These are phyloP conservation scores for Teratosphaeria destructans DNA, from an alignment of 2,329 filamentous ascomycete genomes.

Conservation along the genomic window DNA sequence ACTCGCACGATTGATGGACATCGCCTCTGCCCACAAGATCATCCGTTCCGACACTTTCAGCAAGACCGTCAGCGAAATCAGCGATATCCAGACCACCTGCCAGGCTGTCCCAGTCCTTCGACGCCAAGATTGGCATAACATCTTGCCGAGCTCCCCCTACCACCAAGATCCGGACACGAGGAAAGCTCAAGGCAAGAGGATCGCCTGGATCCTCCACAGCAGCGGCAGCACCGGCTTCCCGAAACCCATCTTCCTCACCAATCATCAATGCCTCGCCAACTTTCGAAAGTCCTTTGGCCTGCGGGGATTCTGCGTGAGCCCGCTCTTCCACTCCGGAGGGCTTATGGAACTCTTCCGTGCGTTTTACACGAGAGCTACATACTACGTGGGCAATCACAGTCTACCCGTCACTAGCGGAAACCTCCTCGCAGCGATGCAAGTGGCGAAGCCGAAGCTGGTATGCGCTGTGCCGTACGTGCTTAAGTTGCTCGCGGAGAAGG, in stretches of 20 bases:
- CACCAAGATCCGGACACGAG: not conserved
- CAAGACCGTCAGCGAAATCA: conserved; percentile 23
- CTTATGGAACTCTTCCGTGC: conserved; percentile 46
- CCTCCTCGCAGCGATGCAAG: conserved; percentile 18
- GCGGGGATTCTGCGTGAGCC: conserved; percentile 45
- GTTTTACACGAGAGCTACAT: conserved; percentile 40
- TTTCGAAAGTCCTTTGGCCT: conserved; percentile 37
- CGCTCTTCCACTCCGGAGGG: conserved; percentile 51
- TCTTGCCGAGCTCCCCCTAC: not conserved
- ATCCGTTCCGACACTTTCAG: conserved; percentile 16
- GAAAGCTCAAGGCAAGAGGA: conserved; percentile 21
- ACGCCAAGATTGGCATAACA: conserved; percentile 14
- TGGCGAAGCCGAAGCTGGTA: conserved; percentile 40
- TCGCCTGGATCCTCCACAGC: conserved; percentile 39
- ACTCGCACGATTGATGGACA: conserved; percentile 37
- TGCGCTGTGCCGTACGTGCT: conserved; percentile 52
- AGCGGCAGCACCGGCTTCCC: conserved; percentile 52
- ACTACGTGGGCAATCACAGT: conserved; percentile 45
- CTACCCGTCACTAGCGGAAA: conserved; percentile 42
- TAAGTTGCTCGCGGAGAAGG: conserved; percentile 51
- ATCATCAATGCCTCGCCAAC: conserved; percentile 41
- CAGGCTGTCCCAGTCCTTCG: conserved; percentile 8
- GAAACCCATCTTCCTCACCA: conserved; percentile 52
- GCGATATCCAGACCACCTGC: conserved; percentile 11
- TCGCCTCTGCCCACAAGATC: conserved; percentile 27